Conservation (phyloP, 306 rosid genomes). For the Canavalia ensiformis region DNA sequence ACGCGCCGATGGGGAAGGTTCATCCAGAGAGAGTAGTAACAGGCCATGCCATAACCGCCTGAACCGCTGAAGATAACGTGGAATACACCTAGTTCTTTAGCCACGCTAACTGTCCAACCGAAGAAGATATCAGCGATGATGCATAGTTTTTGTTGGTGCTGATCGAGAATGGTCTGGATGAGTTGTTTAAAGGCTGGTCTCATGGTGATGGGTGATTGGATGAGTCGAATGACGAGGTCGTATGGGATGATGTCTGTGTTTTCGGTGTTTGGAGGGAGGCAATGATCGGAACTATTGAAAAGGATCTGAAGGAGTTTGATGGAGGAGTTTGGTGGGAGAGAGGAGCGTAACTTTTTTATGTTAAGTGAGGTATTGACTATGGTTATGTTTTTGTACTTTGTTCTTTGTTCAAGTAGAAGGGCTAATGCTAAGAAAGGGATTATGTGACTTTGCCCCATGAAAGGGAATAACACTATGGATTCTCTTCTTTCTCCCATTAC, state of each 20-base stretch:
- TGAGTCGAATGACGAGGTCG: slow-evolving; percentile 61
- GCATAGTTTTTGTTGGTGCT: slow-evolving; percentile 27
- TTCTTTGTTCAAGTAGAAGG: slow-evolving; percentile 50
- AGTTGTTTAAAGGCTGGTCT: slow-evolving; percentile 52
- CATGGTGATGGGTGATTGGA: slow-evolving; percentile 59
- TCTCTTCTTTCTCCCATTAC: slow-evolving; percentile 50
- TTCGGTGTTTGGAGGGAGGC: slow-evolving; percentile 68
- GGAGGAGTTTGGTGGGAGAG: slow-evolving; percentile 63
- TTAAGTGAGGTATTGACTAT: slow-evolving; percentile 63
- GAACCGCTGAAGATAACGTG: slow-evolving; percentile 64
- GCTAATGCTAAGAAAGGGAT: slow-evolving; percentile 72
- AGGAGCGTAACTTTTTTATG: slow-evolving; percentile 54
- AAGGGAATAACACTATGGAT: slow-evolving; percentile 64
- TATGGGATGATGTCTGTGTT: slow-evolving; percentile 75
- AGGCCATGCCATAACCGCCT: slow-evolving; percentile 72
- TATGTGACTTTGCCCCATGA: slow-evolving; percentile 84
- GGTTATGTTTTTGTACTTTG: slow-evolving; percentile 38
- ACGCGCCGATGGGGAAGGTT: slow-evolving; percentile 67
- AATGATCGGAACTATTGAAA: slow-evolving; percentile 57
- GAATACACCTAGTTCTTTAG: slow-evolving; percentile 60
- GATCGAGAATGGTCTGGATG: slow-evolving; percentile 42
- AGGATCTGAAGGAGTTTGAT: slow-evolving; percentile 62
- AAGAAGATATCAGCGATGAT: slow-evolving; percentile 72
- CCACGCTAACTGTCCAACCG: slow-evolving; percentile 72
- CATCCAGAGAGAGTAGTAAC: slow-evolving; percentile 75